Base-by-base conservation (phyloP, 345 rosid genomes). In the Aquilaria malaccensis region DNA sequence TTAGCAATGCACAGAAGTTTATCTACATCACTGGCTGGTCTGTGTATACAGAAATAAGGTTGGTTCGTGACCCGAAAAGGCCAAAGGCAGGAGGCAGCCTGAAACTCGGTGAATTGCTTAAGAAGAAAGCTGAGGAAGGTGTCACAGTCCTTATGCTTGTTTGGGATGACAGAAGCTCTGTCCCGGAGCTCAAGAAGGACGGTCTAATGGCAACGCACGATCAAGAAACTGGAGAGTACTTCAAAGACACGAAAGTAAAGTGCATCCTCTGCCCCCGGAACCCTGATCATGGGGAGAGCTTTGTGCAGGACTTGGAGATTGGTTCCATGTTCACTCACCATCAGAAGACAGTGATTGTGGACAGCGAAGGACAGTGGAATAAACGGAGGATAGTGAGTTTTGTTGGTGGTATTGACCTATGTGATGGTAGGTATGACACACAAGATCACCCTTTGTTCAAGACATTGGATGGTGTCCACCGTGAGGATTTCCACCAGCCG, bases 281-380 rank as follows among this genome's bases (percentile, higher is more conserved):
- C 11, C 68, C 61, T 22, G 62, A 65, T 37, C 13, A 4, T 33
- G 56, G 11, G 0, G n/a, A 37, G 5, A 65, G 68, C 10, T 4
- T n/a, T 11, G 1, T 65, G 49, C 68, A 65, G 11, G 68, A 13
- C 3, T 7, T 50, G 13, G 56, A 65, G 2, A 55, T 22, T 7
- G 48, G 29, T 29, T 33, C 68, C 56, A 65, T 65, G 68, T 65
- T 65, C 37, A 65, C 68, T 48, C 68, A 65, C 55, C 68, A 65
- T 49, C 68, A 65, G 10, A 65, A 65, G 2, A 56, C 68, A 0
- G 13, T 65, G 1, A 13, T 65, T 10, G 55, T 65, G 3, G 68
- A 65, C n/a, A 10, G 55, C 2, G 52, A 63, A n/a, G 13, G 45
- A 41, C 51, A 51, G 22, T 4, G 5, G 66, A 2, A 52, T 6